Percentiles rank a stretch among this genome's conserved stretches.
Evolutionary conservation across 2,329 filamentous ascomycete species (phyloP).

Genomic region (Aspergillus quadricinctus): DNA sequence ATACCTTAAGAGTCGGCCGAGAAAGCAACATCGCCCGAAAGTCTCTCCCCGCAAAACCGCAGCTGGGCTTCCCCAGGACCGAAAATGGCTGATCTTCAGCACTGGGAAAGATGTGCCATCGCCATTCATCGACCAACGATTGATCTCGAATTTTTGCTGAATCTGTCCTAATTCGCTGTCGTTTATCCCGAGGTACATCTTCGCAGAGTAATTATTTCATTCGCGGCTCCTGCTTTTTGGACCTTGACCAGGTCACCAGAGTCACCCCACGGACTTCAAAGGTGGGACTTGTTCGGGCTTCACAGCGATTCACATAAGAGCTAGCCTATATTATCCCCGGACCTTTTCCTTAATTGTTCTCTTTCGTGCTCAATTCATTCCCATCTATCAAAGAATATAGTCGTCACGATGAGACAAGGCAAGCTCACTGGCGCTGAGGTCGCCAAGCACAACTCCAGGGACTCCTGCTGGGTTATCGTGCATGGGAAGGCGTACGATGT

Average conservation of each 20-base stretch:
- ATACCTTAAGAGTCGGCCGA: neutral
- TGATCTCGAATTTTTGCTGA: conserved; percentile 7
- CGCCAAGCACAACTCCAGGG: conserved; percentile 70
- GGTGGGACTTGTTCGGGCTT: neutral
- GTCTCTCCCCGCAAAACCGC: neutral
- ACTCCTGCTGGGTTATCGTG: conserved; percentile 90
- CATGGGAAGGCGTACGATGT: conserved; percentile 88
- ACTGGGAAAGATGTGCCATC: neutral
- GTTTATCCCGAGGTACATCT: conserved; percentile 20
- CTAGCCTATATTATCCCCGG: neutral
- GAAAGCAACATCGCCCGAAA: neutral
- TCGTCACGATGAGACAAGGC: conserved; percentile 20
- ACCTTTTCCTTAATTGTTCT: neutral
- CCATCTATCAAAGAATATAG: conserved; percentile 1
- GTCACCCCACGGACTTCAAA: neutral
- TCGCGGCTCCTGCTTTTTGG: neutral
- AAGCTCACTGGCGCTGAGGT: conserved; percentile 54
- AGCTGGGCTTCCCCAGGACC: neutral
- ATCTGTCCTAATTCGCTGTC: conserved; percentile 9
- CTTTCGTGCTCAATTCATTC: conserved; percentile 1
- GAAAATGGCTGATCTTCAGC: neutral
- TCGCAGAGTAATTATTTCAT: neutral
- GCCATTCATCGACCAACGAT: conserved; percentile 3
- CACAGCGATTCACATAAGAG: neutral
- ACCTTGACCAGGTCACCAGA: neutral